Conservation (phyloP, 352 stramenopile species). For the Aphanomyces cochlioides region DNA sequence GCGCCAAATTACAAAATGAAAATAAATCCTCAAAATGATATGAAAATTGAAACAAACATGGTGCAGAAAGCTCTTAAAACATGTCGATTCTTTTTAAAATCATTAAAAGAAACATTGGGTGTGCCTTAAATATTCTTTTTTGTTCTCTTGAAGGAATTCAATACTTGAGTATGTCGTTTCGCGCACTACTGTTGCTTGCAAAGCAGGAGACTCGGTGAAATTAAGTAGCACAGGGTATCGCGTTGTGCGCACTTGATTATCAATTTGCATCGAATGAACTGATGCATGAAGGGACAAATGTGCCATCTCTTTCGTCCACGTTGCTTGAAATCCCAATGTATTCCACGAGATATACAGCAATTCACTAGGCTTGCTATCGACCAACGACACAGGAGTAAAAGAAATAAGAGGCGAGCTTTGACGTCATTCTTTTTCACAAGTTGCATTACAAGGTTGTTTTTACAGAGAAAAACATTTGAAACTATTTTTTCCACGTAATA, state of each 20-base stretch:
- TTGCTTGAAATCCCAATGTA: constrained; percentile 3
- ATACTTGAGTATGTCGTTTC: constrained; percentile 83
- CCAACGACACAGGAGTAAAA: constrained; percentile 47
- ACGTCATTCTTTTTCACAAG: too few species aligned
- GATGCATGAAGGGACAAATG: constrained; percentile 19
- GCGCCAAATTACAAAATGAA: too few species aligned
- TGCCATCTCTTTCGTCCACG: not conserved
- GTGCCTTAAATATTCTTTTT: too few species aligned
- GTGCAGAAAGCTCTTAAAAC: too few species aligned
- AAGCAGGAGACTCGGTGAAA: constrained; percentile 61
- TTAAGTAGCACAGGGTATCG: constrained; percentile 80
- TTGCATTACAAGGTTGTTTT: too few species aligned
- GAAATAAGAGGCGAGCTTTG: too few species aligned
- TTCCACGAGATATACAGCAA: constrained; percentile 69
- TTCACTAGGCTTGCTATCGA: constrained; percentile 70
- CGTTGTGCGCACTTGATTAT: constrained; percentile 80
- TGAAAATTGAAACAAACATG: too few species aligned
- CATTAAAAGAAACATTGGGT: too few species aligned
- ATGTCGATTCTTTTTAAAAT: too few species aligned
- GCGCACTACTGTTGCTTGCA: constrained; percentile 75
- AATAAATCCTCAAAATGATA: too few species aligned
- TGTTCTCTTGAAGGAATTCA: constrained; percentile 54
- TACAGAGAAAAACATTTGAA: too few species aligned
- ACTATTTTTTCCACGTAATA: too few species aligned
- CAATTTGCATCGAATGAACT: constrained; percentile 79